Conservation (phyloP, 305 asterid genomes). For the Andrographis paniculata region DNA sequence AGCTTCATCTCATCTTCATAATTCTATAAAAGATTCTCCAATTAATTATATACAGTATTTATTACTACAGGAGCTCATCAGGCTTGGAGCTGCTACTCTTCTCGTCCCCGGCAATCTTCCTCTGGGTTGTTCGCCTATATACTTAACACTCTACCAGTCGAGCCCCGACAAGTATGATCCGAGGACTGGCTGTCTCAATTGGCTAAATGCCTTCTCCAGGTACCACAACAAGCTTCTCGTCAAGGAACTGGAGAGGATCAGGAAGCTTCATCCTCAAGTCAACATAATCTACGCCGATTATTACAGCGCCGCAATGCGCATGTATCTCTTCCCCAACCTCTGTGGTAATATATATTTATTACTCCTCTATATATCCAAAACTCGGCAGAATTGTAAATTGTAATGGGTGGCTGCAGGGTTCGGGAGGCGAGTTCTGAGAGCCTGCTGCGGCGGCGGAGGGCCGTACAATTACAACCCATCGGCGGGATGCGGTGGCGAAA, state of each 20-base stretch:
- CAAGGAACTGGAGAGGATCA: constrained; percentile 14
- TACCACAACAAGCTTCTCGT: constrained; percentile 21
- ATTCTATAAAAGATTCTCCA: neutral
- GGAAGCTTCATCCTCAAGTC: constrained; percentile 13
- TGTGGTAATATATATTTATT: constrained; percentile 15
- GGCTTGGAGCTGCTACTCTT: constrained; percentile 26
- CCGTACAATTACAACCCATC: neutral
- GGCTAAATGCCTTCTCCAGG: constrained; percentile 24
- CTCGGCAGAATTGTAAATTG: neutral
- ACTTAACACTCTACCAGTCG: constrained; percentile 17
- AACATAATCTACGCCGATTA: constrained; percentile 30
- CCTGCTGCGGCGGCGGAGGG: neutral
- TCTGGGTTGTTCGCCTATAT: constrained; percentile 20
- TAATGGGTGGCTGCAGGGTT: neutral
- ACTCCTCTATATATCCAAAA: neutral
- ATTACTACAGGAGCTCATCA: constrained; percentile 18
- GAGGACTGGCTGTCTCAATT: constrained; percentile 30
- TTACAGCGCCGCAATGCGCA: constrained; percentile 22
- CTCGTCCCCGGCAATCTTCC: constrained; percentile 33
- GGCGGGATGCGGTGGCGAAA: neutral
- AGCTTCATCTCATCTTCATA: constrained; percentile 29
- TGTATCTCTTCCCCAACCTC: constrained; percentile 16
- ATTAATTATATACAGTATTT: neutral
- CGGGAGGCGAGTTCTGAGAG: neutral
- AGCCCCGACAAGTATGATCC: constrained; percentile 18